Evolutionary conservation across 306 rosid genomes (phyloP).

Genomic region (Vigna radiata): DNA sequence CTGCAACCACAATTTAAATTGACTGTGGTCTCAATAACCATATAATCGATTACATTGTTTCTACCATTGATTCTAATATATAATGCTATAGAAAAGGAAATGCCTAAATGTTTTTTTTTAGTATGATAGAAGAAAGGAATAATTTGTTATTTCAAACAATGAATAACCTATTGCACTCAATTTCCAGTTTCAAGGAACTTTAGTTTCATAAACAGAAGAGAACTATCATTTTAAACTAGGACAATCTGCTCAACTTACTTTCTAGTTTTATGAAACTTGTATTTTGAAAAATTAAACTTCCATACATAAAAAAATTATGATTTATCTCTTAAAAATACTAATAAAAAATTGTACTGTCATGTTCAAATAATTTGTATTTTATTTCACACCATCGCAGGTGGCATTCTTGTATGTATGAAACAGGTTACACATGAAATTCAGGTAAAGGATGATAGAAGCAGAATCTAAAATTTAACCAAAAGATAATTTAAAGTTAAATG

Average conservation of each 20-base stretch:
- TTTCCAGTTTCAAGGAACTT: background rate
- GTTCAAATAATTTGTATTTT: background rate
- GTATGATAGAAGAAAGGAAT: background rate
- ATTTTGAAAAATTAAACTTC: constrained; percentile 5
- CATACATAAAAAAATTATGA: constrained; percentile 13
- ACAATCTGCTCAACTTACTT: constrained; percentile 13
- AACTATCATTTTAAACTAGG: constrained; percentile 9
- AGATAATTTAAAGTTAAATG: background rate
- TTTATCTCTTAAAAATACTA: constrained; percentile 17
- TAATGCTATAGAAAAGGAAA: constrained; percentile 8
- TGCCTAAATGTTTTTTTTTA: constrained; percentile 13
- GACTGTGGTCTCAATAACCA: constrained; percentile 1
- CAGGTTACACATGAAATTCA: background rate
- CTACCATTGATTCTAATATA: constrained; percentile 12
- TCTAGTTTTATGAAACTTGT: background rate
- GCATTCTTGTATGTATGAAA: constrained; percentile 21
- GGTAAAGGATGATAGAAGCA: constrained; percentile 1
- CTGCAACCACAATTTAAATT: background rate
- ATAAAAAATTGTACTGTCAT: background rate
- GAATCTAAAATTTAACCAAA: background rate
- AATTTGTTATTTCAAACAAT: constrained; percentile 9
- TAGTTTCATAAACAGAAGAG: background rate
- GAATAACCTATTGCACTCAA: background rate
- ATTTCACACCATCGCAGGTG: background rate
- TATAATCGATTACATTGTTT: background rate